These are phyloP conservation scores for Begonia peltatifolia DNA, from an alignment of 306 rosid species.

Conservation along the genomic window DNA sequence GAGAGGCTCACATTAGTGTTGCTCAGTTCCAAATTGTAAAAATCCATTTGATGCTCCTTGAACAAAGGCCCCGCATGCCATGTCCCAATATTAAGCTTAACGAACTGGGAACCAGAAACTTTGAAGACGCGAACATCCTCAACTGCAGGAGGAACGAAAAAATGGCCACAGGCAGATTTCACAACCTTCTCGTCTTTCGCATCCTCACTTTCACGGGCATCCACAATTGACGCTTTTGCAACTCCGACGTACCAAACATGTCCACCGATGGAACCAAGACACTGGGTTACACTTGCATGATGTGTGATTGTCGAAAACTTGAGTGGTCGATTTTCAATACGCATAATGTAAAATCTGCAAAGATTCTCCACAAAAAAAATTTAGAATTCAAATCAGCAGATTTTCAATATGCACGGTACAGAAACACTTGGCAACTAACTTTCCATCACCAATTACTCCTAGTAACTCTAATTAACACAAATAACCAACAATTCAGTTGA, in stretches of 20 bases:
- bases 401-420: too few species aligned
- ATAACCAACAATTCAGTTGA: too few species aligned
- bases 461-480: too few species aligned
- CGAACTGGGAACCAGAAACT: slow-evolving; percentile 57
- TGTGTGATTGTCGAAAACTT: slow-evolving; percentile 51
- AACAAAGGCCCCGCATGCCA: slow-evolving; percentile 97
- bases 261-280: slow-evolving; percentile 76
- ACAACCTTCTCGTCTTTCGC: slow-evolving; percentile 15
- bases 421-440: too few species aligned
- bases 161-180: slow-evolving; percentile 37
- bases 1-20: slow-evolving; percentile 24
- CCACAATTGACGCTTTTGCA: slow-evolving; percentile 62
- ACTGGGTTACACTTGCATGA: slow-evolving; percentile 81
- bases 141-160: slow-evolving; percentile 43
- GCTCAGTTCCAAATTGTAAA: slow-evolving; percentile 60
- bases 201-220: slow-evolving; percentile 16
- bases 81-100: slow-evolving; percentile 71
- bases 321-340: slow-evolving; percentile 32
- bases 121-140: slow-evolving; percentile 51
- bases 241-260: slow-evolving; percentile 76
- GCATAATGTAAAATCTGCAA: slow-evolving; percentile 66
- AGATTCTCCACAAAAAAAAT: too few species aligned
- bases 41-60: slow-evolving; percentile 37
- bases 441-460: too few species aligned
- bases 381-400: too few species aligned